phyloP scores from a whole-genome alignment of 1,139 yeast species.

The Schwanniomyces etchellsii region DNA sequence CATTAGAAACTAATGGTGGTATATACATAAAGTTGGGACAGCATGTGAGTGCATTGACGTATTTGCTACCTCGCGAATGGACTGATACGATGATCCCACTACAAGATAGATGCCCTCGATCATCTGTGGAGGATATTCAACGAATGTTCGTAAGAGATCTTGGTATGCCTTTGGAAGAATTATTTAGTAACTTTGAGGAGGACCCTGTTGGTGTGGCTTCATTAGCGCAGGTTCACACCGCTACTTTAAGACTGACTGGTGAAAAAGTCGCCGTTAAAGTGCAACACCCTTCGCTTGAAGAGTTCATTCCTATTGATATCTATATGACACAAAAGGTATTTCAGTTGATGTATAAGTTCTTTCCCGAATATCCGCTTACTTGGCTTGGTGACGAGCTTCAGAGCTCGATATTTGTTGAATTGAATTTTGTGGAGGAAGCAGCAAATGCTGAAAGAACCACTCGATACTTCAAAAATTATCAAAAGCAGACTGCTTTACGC shows the following conservation, averaged over 20 bases:
- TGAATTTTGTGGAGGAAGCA: conserved; percentile 86
- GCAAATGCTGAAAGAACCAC: conserved; percentile 67
- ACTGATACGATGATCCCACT: conserved; percentile 89
- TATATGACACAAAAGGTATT: conserved; percentile 74
- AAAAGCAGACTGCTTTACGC: conserved; percentile 63
- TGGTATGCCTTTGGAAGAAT: conserved; percentile 55
- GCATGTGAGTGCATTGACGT: conserved; percentile 87
- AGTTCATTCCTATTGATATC: conserved; percentile 88
- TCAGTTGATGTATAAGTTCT: conserved; percentile 63
- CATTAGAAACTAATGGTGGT: conserved; percentile 85
- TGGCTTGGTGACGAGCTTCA: conserved; percentile 95
- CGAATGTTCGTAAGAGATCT: conserved; percentile 64
- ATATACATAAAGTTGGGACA: conserved; percentile 92
- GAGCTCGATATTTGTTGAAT: conserved; percentile 77
- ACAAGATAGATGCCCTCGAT: conserved; percentile 85
- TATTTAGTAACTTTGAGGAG: conserved; percentile 62
- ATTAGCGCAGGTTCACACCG: conserved; percentile 91
- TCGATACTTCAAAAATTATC: conserved; percentile 54
- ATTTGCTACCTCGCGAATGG: conserved; percentile 90
- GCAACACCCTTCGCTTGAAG: conserved; percentile 85
- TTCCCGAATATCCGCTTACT: conserved; percentile 88
- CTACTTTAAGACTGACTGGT: conserved; percentile 53
- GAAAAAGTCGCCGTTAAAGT: conserved; percentile 87
- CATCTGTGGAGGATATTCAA: conserved; percentile 64
- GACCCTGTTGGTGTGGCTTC: conserved; percentile 93